Base-by-base conservation (phyloP, 2,329 filamentous ascomycete genomes). In the Penicillium sp. region DNA sequence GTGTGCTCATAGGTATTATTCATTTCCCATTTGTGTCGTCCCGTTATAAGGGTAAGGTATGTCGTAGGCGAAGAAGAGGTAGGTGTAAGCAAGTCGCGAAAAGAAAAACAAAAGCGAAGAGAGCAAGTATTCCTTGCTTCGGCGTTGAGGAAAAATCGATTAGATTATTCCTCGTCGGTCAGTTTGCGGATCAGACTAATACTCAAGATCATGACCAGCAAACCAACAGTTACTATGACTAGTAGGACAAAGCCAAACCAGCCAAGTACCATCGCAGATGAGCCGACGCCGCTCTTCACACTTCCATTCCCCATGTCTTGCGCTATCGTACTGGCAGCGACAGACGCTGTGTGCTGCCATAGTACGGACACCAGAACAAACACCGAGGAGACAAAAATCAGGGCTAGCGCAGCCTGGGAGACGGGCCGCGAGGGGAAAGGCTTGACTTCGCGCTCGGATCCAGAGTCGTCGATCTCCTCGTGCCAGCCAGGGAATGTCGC, bases 401-500 rank as follows among this genome's bases (percentile, higher is more conserved):
- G 90, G 55, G 92, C 92, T 44, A 99, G 82, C 11, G 93, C 91
- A 61, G 96, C 86, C 77, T 99, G 94, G 13, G 91, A 96, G 53
- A 97, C 93, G 11, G 92, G 88, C 41, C 93, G 85, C 36, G 90
- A 94, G 11, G 94, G 94, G 76, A 99, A 96, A 8, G 91, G 91
- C 78, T 95, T 96, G 72, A 96, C 88, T 76, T 96, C 91, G 68
- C 90, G 87, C 68, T 96, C 92, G 48, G 87, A 91, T 51, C 92
- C 92, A 52, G 85, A 82, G 38, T 84, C 86, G 75, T 94, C 90
- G 63, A 87, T 84, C 76, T 96, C 91, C 76, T 96, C 91, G 76
- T 97, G 92, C 91, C 94, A 99, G 62, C 92, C 92, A 1, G 94
- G 94, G 78, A 97, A 99, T 34, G 94, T 97, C 53, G 92, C 93